Evolutionary conservation across 208 protist species (phyloP).

Genomic region (Trypanosoma vivax): DNA sequence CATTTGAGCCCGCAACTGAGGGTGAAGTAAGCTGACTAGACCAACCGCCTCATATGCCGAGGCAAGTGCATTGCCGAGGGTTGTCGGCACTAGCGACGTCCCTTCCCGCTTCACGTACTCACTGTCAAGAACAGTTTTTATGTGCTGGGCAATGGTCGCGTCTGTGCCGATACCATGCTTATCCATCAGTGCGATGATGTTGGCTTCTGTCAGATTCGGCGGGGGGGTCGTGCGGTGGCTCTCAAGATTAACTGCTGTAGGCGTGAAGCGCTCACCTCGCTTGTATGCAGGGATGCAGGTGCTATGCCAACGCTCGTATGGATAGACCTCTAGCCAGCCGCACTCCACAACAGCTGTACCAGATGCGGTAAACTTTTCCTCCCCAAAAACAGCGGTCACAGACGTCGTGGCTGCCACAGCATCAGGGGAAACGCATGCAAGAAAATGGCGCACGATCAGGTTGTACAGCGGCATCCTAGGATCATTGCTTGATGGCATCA

Average conservation of each 20-base stretch:
- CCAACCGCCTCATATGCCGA: no score
- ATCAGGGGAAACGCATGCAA: slow-evolving; percentile 95
- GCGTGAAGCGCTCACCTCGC: slow-evolving; percentile 82
- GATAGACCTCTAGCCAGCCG: slow-evolving; percentile 93
- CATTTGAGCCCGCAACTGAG: no score
- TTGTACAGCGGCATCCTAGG: slow-evolving; percentile 89
- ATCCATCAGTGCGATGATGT: slow-evolving; percentile 98
- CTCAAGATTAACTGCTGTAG: slow-evolving; percentile 75
- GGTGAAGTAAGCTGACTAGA: no score
- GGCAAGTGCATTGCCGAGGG: no score
- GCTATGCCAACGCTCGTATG: slow-evolving; percentile 88
- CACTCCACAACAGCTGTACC: slow-evolving; percentile 87
- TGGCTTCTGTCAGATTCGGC: slow-evolving; percentile 92
- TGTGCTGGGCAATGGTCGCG: slow-evolving; percentile 99
- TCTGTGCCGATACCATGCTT: slow-evolving; percentile 98
- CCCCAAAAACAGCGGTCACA: slow-evolving; percentile 67
- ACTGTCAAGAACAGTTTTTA: slow-evolving; percentile 94
- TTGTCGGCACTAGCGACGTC: slow-evolving; percentile 84
- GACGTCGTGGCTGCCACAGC: slow-evolving; percentile 84
- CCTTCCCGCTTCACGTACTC: slow-evolving; percentile 86
- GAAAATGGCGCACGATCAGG: slow-evolving; percentile 95
- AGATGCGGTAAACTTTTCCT: slow-evolving; percentile 77
- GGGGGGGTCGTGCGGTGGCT: slow-evolving; percentile 86
- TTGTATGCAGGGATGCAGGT: slow-evolving; percentile 90
- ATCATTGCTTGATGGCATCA: slow-evolving; percentile 35